phyloP scores from a whole-genome alignment of 495 filamentous ascomycete species.

The Hypomontagnella monticulosa region DNA sequence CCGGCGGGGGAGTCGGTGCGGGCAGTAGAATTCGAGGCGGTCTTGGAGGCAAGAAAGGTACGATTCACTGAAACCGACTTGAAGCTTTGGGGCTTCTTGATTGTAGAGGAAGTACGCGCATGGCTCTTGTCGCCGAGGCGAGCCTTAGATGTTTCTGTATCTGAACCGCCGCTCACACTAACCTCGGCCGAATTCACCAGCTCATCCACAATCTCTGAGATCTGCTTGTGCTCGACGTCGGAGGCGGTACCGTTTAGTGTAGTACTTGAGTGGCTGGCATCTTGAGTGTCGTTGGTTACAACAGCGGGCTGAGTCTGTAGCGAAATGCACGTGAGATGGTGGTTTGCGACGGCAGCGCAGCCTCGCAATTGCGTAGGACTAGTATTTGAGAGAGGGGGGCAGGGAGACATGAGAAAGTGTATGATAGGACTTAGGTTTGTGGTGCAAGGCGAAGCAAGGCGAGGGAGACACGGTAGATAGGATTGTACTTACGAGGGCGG shows the following conservation, averaged over 20 bases:
- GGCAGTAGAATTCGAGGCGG: constrained; percentile 50
- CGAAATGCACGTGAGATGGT: constrained; percentile 26
- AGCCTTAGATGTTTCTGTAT: constrained; percentile 69
- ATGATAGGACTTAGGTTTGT: too few relatives aligned
- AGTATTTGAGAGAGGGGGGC: neutral
- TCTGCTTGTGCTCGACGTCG: constrained; percentile 60
- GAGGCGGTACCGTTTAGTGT: constrained; percentile 58
- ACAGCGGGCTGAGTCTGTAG: constrained; percentile 40
- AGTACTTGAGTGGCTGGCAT: constrained; percentile 54
- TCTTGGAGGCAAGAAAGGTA: constrained; percentile 73
- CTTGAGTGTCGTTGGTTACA: constrained; percentile 47
- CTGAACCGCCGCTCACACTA: constrained; percentile 72
- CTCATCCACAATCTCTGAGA: constrained; percentile 61
- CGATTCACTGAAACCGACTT: constrained; percentile 96
- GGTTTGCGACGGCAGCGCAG: constrained; percentile 21
- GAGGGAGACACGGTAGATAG: neutral
- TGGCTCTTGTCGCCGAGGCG: constrained; percentile 66
- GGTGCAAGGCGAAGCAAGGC: neutral
- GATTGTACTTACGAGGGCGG: constrained; percentile 56
- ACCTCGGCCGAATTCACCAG: constrained; percentile 63
- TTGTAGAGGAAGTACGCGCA: constrained; percentile 69
- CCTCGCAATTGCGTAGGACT: constrained; percentile 7
- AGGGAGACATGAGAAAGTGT: too few relatives aligned
- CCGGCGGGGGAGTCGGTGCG: constrained; percentile 62
- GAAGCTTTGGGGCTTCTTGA: constrained; percentile 88